A percentile compares a stretch with the other conserved stretches of the same genome.
These are phyloP conservation scores for Arthrobotrys entomopaga DNA, from an alignment of 2,329 filamentous ascomycete species.

Conservation along the genomic window DNA sequence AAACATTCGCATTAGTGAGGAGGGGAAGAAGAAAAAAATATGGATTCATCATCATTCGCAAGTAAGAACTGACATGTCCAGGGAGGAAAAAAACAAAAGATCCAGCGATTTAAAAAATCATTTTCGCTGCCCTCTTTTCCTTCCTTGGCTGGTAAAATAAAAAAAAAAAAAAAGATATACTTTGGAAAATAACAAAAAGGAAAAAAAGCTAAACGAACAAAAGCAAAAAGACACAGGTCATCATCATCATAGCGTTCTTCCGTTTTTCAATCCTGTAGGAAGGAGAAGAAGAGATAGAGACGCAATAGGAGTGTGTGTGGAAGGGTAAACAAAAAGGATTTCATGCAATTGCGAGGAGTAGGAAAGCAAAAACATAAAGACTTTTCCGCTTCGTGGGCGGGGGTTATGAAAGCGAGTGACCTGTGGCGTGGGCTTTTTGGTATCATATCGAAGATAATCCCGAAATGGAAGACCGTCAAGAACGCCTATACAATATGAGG, in stretches of 20 bases:
- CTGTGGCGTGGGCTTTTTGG: conserved; percentile 55
- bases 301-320: conserved; percentile 34
- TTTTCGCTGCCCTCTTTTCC: conserved; percentile 20
- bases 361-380: conserved; percentile 44
- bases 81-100: conserved; percentile 13
- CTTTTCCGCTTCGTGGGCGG: conserved; percentile 55
- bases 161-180: conserved; percentile 45
- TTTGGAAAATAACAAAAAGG: conserved; percentile 20
- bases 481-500: conserved; percentile 53
- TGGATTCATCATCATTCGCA: no score
- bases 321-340: conserved; percentile 30
- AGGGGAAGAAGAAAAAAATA: conserved; percentile 20
- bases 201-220: conserved; percentile 17
- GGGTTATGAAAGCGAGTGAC: conserved; percentile 54
- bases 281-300: conserved; percentile 16
- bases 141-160: conserved; percentile 14
- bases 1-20: conserved; percentile 31
- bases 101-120: conserved; percentile 19
- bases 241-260: conserved; percentile 45
- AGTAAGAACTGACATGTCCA: conserved; percentile 9
- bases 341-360: conserved; percentile 49
- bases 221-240: conserved; percentile 54
- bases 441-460: conserved; percentile 55
- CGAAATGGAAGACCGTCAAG: conserved; percentile 55
- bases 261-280: conserved; percentile 1